A percentile compares a stretch with the other conserved stretches of the same genome.
These are phyloP conservation scores for Quercus bicolor DNA, from an alignment of 306 rosid genomes.

Conservation along the genomic window DNA sequence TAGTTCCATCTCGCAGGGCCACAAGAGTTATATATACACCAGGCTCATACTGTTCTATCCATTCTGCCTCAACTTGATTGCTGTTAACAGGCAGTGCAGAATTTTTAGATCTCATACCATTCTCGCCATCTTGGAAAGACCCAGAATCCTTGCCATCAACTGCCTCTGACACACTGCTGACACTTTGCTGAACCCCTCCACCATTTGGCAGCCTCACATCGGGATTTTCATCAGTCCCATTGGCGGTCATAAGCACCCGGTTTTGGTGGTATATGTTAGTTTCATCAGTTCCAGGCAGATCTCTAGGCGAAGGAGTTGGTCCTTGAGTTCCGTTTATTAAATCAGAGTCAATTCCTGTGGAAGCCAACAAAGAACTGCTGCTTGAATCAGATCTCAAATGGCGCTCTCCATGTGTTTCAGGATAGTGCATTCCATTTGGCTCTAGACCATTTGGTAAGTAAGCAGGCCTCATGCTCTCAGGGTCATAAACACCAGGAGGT, in stretches of 20 bases:
- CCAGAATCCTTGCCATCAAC: slow-evolving; percentile 63
- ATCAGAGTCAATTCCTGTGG: slow-evolving; percentile 55
- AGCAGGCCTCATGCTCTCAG: slow-evolving; percentile 54
- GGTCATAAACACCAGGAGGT: slow-evolving; percentile 74
- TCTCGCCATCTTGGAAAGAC: slow-evolving; percentile 54
- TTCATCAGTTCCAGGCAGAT: slow-evolving; percentile 43
- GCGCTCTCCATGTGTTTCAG: slow-evolving; percentile 45
- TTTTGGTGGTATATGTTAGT: slow-evolving; percentile 36
- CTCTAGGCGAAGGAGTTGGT: slow-evolving; percentile 31
- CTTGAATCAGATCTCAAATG: slow-evolving; percentile 63
- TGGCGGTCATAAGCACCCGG: slow-evolving; percentile 32
- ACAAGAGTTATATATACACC: slow-evolving; percentile 98
- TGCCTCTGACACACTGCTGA: slow-evolving; percentile 43
- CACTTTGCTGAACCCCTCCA: slow-evolving; percentile 35
- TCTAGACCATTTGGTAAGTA: slow-evolving; percentile 61
- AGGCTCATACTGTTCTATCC: slow-evolving; percentile 96
- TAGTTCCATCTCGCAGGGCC: slow-evolving; percentile 78
- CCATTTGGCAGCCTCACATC: slow-evolving; percentile 48
- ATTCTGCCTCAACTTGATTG: slow-evolving; percentile 82
- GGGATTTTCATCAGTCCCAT: slow-evolving; percentile 35
- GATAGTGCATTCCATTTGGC: slow-evolving; percentile 55
- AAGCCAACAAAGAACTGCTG: slow-evolving; percentile 57
- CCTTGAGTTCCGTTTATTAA: slow-evolving; percentile 34
- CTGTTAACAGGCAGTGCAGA: slow-evolving; percentile 33
- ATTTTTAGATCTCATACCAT: slow-evolving; percentile 43